Conservation (phyloP, 345 rosid species). For the Noccaea caerulescens region DNA sequence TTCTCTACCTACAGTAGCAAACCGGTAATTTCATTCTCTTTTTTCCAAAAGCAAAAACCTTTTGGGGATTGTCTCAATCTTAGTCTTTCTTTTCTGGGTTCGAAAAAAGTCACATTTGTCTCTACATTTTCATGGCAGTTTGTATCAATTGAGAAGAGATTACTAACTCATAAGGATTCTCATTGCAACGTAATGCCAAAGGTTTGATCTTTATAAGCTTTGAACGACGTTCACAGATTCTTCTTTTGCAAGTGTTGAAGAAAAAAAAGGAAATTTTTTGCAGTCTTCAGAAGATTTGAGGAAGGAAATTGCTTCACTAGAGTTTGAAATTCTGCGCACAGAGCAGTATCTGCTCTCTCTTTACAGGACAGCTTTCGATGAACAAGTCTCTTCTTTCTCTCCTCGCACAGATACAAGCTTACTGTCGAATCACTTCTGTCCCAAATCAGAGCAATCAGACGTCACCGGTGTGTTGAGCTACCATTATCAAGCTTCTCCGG, state of each 20-base stretch:
- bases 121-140: slow-evolving; percentile 31
- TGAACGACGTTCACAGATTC: background rate
- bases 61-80: slow-evolving; percentile 28
- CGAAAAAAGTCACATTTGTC: slow-evolving; percentile 20
- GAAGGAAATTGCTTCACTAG: slow-evolving; percentile 73
- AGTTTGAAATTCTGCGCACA: slow-evolving; percentile 66
- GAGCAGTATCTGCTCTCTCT: slow-evolving; percentile 75
- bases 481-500: slow-evolving; percentile 52
- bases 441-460: slow-evolving; percentile 42
- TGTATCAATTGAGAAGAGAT: slow-evolving; percentile 40
- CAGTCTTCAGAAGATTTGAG: slow-evolving; percentile 69
- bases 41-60: slow-evolving; percentile 1
- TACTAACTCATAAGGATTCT: slow-evolving; percentile 34
- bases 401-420: slow-evolving; percentile 36
- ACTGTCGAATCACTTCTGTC: slow-evolving; percentile 36
- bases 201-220: slow-evolving; percentile 40
- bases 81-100: background rate
- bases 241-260: background rate
- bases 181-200: slow-evolving; percentile 34
- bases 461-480: slow-evolving; percentile 35
- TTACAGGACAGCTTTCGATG: slow-evolving; percentile 72
- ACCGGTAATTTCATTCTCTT: slow-evolving; percentile 30
- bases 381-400: slow-evolving; percentile 44
- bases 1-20: slow-evolving; percentile 38
- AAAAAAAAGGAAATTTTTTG: slow-evolving; percentile 25